Conservation (phyloP, 2,329 filamentous ascomycete genomes). For the Aspergillus pseudoviridinutans region DNA sequence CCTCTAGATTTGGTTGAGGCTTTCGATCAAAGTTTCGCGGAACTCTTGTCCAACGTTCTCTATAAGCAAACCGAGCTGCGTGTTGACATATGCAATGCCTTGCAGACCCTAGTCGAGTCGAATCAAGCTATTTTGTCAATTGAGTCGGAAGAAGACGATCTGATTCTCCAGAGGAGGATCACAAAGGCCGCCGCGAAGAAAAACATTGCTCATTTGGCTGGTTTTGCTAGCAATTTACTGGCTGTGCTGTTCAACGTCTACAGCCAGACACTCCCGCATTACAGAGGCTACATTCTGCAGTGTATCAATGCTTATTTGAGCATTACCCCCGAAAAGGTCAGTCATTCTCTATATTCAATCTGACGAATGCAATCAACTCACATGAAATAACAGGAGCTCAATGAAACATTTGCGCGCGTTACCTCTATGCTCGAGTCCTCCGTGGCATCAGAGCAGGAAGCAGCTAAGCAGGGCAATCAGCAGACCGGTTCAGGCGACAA, state of each 20-base stretch:
- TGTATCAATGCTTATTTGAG: conserved; percentile 94
- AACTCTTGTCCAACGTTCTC: conserved; percentile 83
- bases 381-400: conserved; percentile 57
- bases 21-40: conserved; percentile 85
- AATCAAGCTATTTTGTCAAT: conserved; percentile 76
- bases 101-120: conserved; percentile 86
- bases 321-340: conserved; percentile 65
- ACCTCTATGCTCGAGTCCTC: conserved; percentile 76
- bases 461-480: conserved; percentile 58
- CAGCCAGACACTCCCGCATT: conserved; percentile 90
- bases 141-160: conserved; percentile 64
- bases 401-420: conserved; percentile 84
- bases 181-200: conserved; percentile 69
- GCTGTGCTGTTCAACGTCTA: conserved; percentile 99
- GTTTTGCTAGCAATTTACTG: conserved; percentile 80
- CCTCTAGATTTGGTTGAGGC: conserved; percentile 72
- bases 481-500: conserved; percentile 63
- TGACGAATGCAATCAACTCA: not conserved
- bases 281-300: conserved; percentile 82
- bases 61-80: conserved; percentile 89
- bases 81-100: conserved; percentile 77
- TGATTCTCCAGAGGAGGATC: conserved; percentile 74
- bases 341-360: conserved; percentile 3
- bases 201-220: conserved; percentile 76
- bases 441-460: conserved; percentile 60